Evolutionary conservation across 1,284 basidiomycete species (phyloP).

Genomic region (Polyporus tsugae): DNA sequence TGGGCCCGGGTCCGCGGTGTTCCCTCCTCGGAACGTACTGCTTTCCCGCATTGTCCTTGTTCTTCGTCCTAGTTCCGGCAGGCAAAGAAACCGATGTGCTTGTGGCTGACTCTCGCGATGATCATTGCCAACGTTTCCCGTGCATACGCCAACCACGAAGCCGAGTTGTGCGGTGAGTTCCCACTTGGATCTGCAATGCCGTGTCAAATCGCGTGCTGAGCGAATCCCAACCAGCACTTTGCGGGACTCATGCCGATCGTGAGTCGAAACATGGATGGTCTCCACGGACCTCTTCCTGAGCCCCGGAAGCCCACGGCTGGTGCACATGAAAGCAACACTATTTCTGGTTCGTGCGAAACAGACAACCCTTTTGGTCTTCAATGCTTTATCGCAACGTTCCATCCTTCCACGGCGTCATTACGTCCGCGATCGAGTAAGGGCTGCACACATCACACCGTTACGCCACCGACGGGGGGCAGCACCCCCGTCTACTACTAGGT

Average conservation of each 20-base stretch:
- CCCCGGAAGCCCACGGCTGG: not conserved
- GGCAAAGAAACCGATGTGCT: not conserved
- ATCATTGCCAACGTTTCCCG: not conserved
- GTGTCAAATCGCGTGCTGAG: not conserved
- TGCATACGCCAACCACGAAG: not conserved
- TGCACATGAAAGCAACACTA: not conserved
- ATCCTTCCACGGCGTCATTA: not conserved
- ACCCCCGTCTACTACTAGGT: not conserved
- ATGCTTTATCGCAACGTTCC: not conserved
- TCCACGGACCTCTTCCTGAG: not conserved
- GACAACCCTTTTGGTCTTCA: not conserved
- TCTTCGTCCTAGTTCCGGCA: not conserved
- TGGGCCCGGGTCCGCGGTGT: not conserved
- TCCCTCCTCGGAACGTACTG: not conserved
- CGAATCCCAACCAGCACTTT: not conserved
- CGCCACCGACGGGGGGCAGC: not conserved
- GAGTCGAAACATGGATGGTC: not conserved
- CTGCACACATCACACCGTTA: not conserved
- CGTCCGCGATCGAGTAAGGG: not conserved
- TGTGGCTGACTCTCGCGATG: not conserved
- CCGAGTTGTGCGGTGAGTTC: not conserved
- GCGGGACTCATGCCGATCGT: not conserved
- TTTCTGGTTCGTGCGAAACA: conserved; percentile 1
- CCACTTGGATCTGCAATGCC: not conserved
- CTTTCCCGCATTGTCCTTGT: not conserved